Evolutionary conservation across 106 monocot genomes (phyloP).

Genomic region (Posidonia australis): DNA sequence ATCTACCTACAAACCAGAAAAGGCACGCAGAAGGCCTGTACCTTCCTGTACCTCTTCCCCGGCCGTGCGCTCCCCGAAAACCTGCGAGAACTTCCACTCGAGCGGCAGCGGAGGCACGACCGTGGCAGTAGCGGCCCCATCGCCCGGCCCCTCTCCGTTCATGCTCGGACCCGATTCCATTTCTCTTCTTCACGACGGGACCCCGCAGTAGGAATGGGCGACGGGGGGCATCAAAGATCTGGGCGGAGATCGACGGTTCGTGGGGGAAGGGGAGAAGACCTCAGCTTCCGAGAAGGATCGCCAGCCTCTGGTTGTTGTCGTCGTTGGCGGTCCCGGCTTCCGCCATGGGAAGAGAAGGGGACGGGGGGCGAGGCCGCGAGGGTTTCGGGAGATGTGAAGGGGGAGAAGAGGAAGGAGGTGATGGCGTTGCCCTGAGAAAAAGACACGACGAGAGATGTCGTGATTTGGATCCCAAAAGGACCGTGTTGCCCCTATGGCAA

Average conservation of each 20-base stretch:
- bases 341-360: background rate
- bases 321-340: background rate
- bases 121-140: background rate
- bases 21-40: background rate
- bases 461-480: too few species aligned
- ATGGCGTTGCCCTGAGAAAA: background rate
- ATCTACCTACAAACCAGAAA: background rate
- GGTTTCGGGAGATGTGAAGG: background rate
- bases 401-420: background rate
- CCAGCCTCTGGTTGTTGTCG: background rate
- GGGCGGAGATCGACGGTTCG: background rate
- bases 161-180: conserved; percentile 4
- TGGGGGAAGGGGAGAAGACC: background rate
- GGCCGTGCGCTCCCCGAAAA: conserved; percentile 18
- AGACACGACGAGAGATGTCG: too few species aligned
- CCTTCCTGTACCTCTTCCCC: conserved; percentile 27
- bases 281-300: background rate
- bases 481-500: too few species aligned
- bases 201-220: background rate
- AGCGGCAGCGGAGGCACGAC: conserved; percentile 9
- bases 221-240: background rate
- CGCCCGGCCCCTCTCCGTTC: background rate
- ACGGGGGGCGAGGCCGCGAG: too few species aligned
- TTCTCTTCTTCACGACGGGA: background rate
- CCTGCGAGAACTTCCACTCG: conserved; percentile 28